These are phyloP conservation scores for Zymoseptoria ardabiliae DNA, from an alignment of 2,329 filamentous ascomycete genomes.

Conservation along the genomic window DNA sequence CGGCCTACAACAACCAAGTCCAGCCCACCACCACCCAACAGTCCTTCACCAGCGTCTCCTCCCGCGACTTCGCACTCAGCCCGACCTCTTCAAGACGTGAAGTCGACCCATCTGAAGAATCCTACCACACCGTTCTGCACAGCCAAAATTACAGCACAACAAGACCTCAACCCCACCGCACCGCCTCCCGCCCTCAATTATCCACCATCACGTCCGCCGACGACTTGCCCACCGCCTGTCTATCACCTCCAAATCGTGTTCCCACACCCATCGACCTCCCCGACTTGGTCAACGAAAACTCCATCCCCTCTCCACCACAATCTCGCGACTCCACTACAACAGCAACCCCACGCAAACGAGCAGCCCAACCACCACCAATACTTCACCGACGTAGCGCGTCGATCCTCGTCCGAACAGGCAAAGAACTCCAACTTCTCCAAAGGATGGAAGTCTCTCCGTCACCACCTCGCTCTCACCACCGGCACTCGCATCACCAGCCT, in stretches of 20 bases:
- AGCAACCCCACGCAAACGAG: not conserved
- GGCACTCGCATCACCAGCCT: not conserved
- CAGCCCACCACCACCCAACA: not conserved
- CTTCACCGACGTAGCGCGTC: not conserved
- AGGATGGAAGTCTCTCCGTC: not conserved
- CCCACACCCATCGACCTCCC: not conserved
- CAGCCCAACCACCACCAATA: not conserved
- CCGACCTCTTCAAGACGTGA: conserved; percentile 2
- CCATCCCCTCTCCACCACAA: conserved; percentile 5
- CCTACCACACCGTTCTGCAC: conserved; percentile 6
- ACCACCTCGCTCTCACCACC: no score
- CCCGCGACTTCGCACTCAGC: conserved; percentile 14
- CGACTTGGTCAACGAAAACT: conserved; percentile 15
- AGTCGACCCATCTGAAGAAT: not conserved
- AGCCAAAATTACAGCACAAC: conserved; percentile 7
- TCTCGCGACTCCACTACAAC: not conserved
- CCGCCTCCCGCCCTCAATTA: conserved; percentile 17
- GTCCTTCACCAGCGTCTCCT: not conserved
- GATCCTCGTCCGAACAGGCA: not conserved
- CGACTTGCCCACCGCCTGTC: conserved; percentile 7
- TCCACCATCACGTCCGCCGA: conserved; percentile 23
- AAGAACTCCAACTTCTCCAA: not conserved
- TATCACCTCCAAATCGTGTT: conserved; percentile 1
- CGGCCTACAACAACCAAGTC: not conserved
- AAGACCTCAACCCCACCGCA: conserved; percentile 6